These are phyloP conservation scores for Haematococcus lacustris DNA, from an alignment of 139 green algal genomes.

Conservation along the genomic window DNA sequence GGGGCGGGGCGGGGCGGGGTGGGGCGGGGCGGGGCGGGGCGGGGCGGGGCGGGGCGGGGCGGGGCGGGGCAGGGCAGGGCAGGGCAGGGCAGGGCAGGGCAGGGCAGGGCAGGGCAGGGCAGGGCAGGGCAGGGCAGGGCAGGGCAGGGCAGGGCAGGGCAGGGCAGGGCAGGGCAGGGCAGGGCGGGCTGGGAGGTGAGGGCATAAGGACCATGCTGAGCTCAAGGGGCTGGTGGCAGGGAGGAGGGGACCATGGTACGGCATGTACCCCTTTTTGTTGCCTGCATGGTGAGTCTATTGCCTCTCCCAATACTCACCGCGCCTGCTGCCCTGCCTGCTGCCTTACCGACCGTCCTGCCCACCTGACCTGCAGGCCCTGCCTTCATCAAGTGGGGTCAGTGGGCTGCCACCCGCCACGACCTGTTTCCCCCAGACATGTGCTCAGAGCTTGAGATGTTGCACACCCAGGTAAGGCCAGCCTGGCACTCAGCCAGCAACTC, in stretches of 20 bases:
- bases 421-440: constrained; percentile 87
- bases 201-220: neutral
- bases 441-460: constrained; percentile 72
- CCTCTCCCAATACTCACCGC: neutral
- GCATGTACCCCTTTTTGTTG: neutral
- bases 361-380: too few species aligned
- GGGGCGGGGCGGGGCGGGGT: neutral
- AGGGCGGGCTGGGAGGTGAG: neutral
- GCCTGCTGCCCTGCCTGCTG: too few species aligned
- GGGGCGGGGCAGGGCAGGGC: too few species aligned
- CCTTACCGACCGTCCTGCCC: neutral
- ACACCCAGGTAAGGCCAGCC: constrained; percentile 45
- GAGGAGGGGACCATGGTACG: neutral
- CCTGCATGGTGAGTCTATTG: neutral
- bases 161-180: too few species aligned
- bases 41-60: too few species aligned
- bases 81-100: too few species aligned
- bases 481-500: too few species aligned
- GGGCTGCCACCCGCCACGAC: constrained; percentile 90
- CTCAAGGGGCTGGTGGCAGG: neutral
- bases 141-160: too few species aligned
- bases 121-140: too few species aligned
- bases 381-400: constrained; percentile 98
- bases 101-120: too few species aligned
- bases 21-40: neutral